Percentiles rank a stretch among this genome's conserved stretches.
Conservation (phyloP, 2,329 filamentous ascomycete genomes). For the Diaporthe citrichinensis region DNA sequence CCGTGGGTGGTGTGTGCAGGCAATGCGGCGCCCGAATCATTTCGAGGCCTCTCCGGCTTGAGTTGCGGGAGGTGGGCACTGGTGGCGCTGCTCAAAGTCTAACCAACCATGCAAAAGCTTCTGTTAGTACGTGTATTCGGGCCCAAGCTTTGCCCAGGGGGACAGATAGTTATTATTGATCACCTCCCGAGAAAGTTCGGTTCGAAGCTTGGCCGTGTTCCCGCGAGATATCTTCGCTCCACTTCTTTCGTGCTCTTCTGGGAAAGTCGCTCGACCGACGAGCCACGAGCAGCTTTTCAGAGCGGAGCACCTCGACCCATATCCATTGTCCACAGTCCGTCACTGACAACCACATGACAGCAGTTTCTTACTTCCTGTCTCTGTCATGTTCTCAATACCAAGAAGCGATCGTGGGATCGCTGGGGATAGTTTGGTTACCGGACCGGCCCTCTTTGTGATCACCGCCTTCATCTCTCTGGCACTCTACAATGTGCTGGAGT, state of each 20-base stretch:
- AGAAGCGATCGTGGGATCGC: constrained; percentile 22
- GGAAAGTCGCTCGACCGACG: not conserved
- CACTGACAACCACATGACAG: not conserved
- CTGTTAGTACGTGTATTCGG: constrained; percentile 1
- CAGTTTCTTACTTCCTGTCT: not conserved
- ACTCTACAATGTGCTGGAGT: constrained; percentile 39
- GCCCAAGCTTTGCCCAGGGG: not conserved
- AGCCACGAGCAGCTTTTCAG: constrained; percentile 26
- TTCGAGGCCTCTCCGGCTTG: constrained; percentile 4
- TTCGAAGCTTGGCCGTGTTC: not conserved
- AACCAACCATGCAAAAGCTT: constrained; percentile 12
- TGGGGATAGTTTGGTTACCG: constrained; percentile 5
- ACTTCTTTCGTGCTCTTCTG: not conserved
- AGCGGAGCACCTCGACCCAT: not conserved
- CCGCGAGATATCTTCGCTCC: not conserved
- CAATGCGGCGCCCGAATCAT: constrained; percentile 14
- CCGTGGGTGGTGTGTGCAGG: not conserved
- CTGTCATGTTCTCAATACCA: constrained; percentile 10
- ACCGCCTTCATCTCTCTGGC: constrained; percentile 38
- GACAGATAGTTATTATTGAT: constrained; percentile 4
- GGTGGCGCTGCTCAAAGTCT: constrained; percentile 5
- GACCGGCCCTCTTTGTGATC: constrained; percentile 35
- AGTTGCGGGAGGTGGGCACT: not conserved
- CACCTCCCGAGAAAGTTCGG: not conserved
- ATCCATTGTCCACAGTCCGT: not conserved